These are phyloP conservation scores for Cryptococcus maquisensis DNA, from an alignment of 1,284 basidiomycete species.

Conservation along the genomic window DNA sequence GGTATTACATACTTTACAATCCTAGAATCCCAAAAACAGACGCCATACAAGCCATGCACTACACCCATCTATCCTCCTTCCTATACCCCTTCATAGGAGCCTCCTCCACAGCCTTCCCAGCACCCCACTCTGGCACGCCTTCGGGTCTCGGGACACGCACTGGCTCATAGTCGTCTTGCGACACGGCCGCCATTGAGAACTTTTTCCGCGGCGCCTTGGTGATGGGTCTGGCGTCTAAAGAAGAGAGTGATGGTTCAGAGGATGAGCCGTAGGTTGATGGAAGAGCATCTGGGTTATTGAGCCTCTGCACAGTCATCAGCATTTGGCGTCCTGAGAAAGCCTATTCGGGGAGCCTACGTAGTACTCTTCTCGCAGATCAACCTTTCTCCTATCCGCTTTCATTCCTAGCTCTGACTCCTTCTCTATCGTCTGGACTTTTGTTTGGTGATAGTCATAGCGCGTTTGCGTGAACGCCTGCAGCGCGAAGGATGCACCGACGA, in stretches of 20 bases:
- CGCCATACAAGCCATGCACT: neutral
- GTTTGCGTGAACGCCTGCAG: conserved; percentile 82
- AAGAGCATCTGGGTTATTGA: conserved; percentile 16
- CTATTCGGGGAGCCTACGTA: conserved; percentile 63
- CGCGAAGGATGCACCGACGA: conserved; percentile 83
- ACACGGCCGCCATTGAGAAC: conserved; percentile 32
- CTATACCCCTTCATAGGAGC: conserved; percentile 41
- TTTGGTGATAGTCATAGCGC: conserved; percentile 80
- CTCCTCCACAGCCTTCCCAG: conserved; percentile 54
- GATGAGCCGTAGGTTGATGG: neutral
- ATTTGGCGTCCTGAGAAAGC: neutral
- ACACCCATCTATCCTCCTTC: conserved; percentile 45
- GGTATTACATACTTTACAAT: no score
- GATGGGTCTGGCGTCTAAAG: neutral
- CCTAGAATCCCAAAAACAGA: no score
- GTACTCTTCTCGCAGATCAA: conserved; percentile 93
- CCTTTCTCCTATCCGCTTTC: conserved; percentile 71
- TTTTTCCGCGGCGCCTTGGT: conserved; percentile 7
- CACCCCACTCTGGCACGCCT: conserved; percentile 83
- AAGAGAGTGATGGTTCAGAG: neutral
- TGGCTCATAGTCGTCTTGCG: conserved; percentile 74
- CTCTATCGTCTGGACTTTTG: conserved; percentile 69
- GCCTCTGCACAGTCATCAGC: conserved; percentile 14
- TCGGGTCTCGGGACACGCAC: conserved; percentile 75
- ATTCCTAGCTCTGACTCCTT: conserved; percentile 81